Base-by-base conservation (phyloP, 2,329 filamentous ascomycete species). In the Aspergillus eucalypticola region DNA sequence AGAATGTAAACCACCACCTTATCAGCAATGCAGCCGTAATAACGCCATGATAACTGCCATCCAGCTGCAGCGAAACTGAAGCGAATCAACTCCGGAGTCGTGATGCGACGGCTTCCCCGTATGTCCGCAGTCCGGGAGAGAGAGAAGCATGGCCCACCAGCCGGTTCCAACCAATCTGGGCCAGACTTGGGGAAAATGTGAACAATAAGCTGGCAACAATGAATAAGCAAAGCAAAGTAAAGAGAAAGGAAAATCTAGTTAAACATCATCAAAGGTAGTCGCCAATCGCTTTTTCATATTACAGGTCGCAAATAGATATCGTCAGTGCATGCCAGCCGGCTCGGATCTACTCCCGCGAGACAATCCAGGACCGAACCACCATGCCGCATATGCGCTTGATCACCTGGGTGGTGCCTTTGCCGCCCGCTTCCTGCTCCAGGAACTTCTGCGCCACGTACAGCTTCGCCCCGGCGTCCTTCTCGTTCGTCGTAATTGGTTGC, bases 391-490 rank as follows among this genome's bases (percentile, higher is more conserved):
- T 80, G n/a, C 88, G 84, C 62, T 89, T 86, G 56, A 90, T 85
- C 51, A 90, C 86, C 63, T 91, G 90, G 1, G 87, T 91, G 1
- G 88, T 90, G n/a, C 88, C 88, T n/a, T 87, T 86, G 11, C 84
- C 83, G 57, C 83, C 81, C 8, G 86, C 83, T 70, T 90, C 87
- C 62, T 88, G 83, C 60, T 86, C 82, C 27, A 91, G 83, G 69
- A 91, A 90, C 70, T 86, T 87, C 67, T 88, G 86, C 2, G 89
- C 89, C 17, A 90, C 87, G 7, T 84, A 84, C 13, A 91, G 81
- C 70, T 87, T 88, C 69, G 84, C 87, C 63, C 86, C 86, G 1
- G 86, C 82, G 52, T 90, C 88, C 48, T 81, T 84, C 75, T 91
- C 89, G 69, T 89, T 87, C 5, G 87, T 79, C 60, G 87, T 85